Evolutionary conservation across 139 green algal species (phyloP).

Genomic region (Edaphochlamys debaryana): DNA sequence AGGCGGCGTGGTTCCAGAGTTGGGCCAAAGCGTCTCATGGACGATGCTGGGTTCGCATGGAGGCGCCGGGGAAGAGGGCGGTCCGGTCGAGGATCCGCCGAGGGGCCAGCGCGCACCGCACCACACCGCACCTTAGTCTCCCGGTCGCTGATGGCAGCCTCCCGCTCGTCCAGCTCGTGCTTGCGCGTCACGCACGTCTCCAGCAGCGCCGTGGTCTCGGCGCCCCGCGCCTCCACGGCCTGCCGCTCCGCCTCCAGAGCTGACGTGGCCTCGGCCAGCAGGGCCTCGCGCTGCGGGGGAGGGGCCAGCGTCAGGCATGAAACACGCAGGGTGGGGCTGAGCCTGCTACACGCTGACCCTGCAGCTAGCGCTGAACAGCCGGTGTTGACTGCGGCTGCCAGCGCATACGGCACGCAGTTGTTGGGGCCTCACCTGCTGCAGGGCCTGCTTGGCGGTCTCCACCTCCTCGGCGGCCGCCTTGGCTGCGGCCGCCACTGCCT

Average conservation of each 20-base stretch:
- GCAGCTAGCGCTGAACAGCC: no score
- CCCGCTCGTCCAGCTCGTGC: constrained; percentile 20
- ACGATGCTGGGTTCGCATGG: no score
- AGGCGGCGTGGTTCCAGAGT: no score
- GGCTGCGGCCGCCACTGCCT: background rate
- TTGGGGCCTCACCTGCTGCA: constrained; percentile 4
- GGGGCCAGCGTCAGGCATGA: no score
- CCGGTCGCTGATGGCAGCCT: background rate
- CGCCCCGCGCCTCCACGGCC: background rate
- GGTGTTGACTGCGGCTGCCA: no score
- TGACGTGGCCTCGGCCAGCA: background rate
- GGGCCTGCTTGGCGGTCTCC: background rate
- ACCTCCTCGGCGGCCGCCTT: background rate
- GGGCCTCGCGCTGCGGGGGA: background rate
- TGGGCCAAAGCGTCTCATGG: no score
- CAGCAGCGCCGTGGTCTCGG: background rate
- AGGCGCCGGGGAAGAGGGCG: no score
- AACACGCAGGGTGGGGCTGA: no score
- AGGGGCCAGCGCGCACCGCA: no score
- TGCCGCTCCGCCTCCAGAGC: background rate
- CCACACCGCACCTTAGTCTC: background rate
- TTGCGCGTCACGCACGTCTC: background rate
- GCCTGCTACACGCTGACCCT: no score
- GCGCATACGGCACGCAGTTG: no score
- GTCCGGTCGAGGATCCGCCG: no score